Evolutionary conservation across 1,139 yeast genomes (phyloP).

Genomic region (Geotrichum siamense): DNA sequence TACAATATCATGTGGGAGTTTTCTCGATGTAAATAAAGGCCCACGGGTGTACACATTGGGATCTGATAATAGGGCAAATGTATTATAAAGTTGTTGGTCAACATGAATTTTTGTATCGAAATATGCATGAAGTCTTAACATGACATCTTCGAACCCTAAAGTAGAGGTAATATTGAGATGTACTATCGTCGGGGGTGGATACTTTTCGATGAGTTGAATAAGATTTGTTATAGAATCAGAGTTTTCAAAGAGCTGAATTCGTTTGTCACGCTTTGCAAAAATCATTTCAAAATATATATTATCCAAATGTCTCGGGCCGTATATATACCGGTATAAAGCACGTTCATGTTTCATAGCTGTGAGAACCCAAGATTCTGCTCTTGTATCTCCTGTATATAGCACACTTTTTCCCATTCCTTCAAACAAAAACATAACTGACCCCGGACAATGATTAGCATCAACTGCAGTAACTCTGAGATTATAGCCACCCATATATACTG

Average conservation of each 20-base stretch:
- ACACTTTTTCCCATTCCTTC: constrained; percentile 38
- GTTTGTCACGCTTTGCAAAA: constrained; percentile 43
- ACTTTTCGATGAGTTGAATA: constrained; percentile 35
- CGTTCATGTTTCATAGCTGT: constrained; percentile 38
- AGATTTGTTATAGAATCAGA: constrained; percentile 39
- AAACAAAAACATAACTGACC: constrained; percentile 50
- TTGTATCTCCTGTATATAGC: constrained; percentile 51
- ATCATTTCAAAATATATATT: constrained; percentile 54
- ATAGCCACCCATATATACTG: constrained; percentile 21
- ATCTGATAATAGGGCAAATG: constrained; percentile 25
- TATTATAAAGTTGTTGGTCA: constrained; percentile 28
- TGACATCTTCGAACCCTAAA: constrained; percentile 52
- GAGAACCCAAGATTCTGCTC: constrained; percentile 54
- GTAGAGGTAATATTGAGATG: constrained; percentile 38
- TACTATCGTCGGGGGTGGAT: constrained; percentile 43
- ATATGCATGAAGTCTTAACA: constrained; percentile 39
- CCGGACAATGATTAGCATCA: constrained; percentile 55
- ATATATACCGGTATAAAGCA: constrained; percentile 41
- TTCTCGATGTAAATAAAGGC: constrained; percentile 6
- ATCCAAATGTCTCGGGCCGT: constrained; percentile 37
- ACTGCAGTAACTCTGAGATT: constrained; percentile 31
- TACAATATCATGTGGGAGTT: background rate
- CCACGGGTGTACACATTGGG: constrained; percentile 15
- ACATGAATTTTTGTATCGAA: constrained; percentile 37
- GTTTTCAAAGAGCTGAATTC: constrained; percentile 44